phyloP scores from a whole-genome alignment of 257 asterid genomes.

The Ajuga chamaepitys region DNA sequence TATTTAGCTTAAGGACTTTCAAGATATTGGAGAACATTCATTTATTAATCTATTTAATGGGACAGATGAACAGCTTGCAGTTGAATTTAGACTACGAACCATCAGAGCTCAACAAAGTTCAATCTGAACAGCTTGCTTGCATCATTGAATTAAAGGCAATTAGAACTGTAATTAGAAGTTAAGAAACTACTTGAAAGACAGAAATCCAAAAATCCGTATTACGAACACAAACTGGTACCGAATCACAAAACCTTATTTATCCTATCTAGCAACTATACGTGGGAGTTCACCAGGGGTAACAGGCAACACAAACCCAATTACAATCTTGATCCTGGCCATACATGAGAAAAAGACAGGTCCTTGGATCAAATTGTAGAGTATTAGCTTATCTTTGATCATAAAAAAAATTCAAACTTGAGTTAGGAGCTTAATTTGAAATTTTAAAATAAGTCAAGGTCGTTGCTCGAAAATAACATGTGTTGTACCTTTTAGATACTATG shows the following conservation, averaged over 20 bases:
- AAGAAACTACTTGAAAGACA: not conserved
- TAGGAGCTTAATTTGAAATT: not conserved
- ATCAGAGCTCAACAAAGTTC: not conserved
- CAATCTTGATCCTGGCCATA: not conserved
- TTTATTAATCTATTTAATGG: not conserved
- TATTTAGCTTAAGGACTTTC: conserved; percentile 7
- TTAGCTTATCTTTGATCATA: not conserved
- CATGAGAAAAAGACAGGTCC: not conserved
- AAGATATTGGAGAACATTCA: not conserved
- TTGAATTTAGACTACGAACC: not conserved
- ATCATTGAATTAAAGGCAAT: not conserved
- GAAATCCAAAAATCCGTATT: not conserved
- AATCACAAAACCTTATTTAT: not conserved
- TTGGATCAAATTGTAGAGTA: not conserved
- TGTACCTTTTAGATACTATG: not conserved
- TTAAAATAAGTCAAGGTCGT: not conserved
- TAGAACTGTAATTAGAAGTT: not conserved
- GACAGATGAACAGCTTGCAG: not conserved
- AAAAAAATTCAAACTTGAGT: not conserved
- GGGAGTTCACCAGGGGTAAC: not conserved
- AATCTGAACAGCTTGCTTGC: not conserved
- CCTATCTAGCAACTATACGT: not conserved
- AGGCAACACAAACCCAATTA: not conserved
- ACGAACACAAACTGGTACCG: not conserved
- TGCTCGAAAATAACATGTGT: too few relatives aligned